These are phyloP conservation scores for Eucalyptus curtisii DNA, from an alignment of 345 rosid genomes.

Conservation along the genomic window DNA sequence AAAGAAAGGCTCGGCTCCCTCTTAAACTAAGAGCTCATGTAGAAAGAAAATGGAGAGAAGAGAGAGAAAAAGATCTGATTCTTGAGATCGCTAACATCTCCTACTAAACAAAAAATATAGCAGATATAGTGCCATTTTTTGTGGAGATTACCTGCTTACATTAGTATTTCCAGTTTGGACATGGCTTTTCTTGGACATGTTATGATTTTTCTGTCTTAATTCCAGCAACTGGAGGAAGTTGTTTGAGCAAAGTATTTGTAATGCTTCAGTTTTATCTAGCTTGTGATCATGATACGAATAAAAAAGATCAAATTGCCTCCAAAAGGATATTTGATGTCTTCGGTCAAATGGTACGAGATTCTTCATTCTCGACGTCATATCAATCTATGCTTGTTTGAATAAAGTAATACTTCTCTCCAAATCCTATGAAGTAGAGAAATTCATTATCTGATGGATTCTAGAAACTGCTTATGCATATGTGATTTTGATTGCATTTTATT, in stretches of 20 bases:
- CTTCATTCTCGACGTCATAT: background rate
- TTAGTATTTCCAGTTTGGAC: background rate
- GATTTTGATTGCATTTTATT: no score
- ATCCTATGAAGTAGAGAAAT: no score
- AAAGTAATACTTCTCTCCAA: background rate
- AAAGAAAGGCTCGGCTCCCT: background rate
- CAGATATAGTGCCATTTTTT: no score
- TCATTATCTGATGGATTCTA: no score
- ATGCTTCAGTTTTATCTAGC: background rate
- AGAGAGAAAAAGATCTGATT: no score
- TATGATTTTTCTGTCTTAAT: no score
- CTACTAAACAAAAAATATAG: background rate
- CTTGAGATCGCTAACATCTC: rapidly evolving
- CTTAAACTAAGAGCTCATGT: background rate
- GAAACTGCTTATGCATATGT: no score
- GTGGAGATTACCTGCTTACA: background rate
- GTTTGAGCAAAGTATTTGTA: background rate
- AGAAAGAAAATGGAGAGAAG: background rate
- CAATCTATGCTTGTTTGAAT: background rate
- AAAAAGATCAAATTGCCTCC: background rate
- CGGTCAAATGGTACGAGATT: background rate
- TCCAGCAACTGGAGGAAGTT: background rate
- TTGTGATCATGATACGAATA: background rate
- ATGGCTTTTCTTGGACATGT: background rate
- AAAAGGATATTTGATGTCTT: background rate